Percentiles rank a stretch among this genome's conserved stretches.
phyloP scores from a whole-genome alignment of 208 protist species.

The Crithidia brevicula region DNA sequence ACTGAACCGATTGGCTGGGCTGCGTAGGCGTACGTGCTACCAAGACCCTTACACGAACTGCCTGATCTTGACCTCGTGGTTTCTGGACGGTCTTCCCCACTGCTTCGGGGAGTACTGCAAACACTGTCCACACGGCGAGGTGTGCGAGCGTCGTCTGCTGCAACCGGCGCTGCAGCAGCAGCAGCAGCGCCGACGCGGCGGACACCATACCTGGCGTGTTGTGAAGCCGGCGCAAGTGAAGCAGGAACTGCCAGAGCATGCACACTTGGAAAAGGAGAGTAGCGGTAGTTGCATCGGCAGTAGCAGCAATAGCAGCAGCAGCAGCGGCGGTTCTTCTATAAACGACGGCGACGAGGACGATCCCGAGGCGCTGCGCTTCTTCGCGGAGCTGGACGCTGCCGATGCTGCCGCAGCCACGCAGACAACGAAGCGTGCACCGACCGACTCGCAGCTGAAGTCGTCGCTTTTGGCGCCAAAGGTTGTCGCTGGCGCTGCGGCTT shows the following conservation, averaged over 20 bases:
- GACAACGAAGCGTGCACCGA: neutral
- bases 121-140: slow-evolving; percentile 36
- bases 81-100: slow-evolving; percentile 28
- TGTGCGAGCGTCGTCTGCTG: slow-evolving; percentile 15
- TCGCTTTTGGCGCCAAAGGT: neutral
- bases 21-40: slow-evolving; percentile 31
- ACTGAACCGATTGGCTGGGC: slow-evolving; percentile 36
- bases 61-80: slow-evolving; percentile 36
- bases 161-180: neutral
- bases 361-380: slow-evolving; percentile 13
- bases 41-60: slow-evolving; percentile 36
- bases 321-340: neutral
- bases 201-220: neutral
- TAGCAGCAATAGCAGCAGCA: neutral
- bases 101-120: slow-evolving; percentile 36
- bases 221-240: neutral
- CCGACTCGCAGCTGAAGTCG: no score
- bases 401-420: neutral
- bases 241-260: neutral
- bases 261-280: neutral
- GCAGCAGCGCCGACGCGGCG: neutral
- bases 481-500: neutral
- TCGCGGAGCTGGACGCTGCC: slow-evolving; percentile 16
- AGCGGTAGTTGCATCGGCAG: neutral
- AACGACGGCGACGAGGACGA: slow-evolving; percentile 13